Evolutionary conservation across 2,329 filamentous ascomycete genomes (phyloP).

Genomic region (Cercospora sp.): DNA sequence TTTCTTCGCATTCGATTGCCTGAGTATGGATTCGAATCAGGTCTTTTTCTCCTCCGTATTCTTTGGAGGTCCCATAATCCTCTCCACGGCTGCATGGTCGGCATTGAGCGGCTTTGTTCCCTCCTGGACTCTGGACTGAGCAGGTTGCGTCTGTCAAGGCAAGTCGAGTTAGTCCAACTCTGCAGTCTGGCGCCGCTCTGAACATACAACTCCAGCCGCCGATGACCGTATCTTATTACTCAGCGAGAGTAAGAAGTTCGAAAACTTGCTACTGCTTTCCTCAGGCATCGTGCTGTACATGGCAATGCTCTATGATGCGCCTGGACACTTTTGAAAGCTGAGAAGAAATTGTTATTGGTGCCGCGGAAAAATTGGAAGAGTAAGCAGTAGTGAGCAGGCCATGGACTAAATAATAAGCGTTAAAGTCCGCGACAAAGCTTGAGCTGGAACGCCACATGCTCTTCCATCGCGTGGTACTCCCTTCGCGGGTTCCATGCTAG

Average conservation of each 20-base stretch:
- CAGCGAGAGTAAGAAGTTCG: constrained; percentile 6
- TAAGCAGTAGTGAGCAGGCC: neutral
- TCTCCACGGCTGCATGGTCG: constrained; percentile 27
- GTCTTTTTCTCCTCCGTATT: neutral
- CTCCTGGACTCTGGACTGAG: constrained; percentile 17
- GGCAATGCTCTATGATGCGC: neutral
- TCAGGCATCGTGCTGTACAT: constrained; percentile 1
- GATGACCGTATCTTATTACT: constrained; percentile 9
- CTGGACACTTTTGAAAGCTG: neutral
- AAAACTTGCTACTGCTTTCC: constrained; percentile 8
- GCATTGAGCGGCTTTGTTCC: constrained; percentile 27
- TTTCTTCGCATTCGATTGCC: neutral
- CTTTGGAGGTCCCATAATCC: constrained; percentile 30
- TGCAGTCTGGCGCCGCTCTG: neutral
- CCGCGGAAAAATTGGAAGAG: neutral
- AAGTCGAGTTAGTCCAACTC: neutral
- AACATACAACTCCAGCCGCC: constrained; percentile 5
- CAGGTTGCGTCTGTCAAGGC: constrained; percentile 5
- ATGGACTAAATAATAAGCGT: neutral
- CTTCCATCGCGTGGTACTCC: neutral
- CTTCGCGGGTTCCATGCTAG: constrained; percentile 1
- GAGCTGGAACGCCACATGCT: neutral
- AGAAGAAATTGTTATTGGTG: neutral
- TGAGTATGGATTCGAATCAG: neutral
- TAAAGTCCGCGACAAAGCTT: neutral